phyloP scores from a whole-genome alignment of 176 grass and related monocot species.

The Oryza punctata region DNA sequence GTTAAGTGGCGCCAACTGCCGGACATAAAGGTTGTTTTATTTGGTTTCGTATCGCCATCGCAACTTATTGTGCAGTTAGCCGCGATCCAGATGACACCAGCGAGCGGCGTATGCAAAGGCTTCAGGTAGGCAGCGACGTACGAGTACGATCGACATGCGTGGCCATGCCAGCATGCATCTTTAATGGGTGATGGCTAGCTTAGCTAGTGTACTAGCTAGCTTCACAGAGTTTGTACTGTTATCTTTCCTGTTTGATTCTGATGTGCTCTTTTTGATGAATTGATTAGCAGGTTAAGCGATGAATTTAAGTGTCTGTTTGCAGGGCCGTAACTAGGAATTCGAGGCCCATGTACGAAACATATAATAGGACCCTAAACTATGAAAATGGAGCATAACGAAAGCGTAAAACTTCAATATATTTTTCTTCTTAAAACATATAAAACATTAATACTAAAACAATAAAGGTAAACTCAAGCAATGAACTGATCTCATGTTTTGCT shows the following conservation, averaged over 20 bases:
- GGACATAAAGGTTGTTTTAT: background rate
- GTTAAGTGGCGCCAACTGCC: background rate
- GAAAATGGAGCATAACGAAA: no score
- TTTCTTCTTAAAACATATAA: no score
- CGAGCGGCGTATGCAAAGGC: background rate
- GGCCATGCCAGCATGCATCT: background rate
- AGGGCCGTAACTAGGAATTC: no score
- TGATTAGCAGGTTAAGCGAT: background rate
- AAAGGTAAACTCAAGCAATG: no score
- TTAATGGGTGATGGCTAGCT: background rate
- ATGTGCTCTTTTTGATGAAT: background rate
- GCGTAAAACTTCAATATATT: no score
- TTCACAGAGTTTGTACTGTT: background rate
- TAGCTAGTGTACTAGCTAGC: background rate
- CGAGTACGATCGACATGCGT: background rate
- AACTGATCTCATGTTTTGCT: no score
- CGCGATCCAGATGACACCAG: background rate
- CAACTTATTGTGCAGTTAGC: background rate
- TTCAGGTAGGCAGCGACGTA: background rate
- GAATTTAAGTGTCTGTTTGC: no score
- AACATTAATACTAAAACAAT: no score
- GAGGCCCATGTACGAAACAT: no score
- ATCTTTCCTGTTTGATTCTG: background rate
- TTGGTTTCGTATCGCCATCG: conserved; percentile 20
- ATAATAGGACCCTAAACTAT: no score